Percentiles rank a stretch among this genome's conserved stretches.
Evolutionary conservation across 331 rosid genomes (phyloP).

Genomic region (Quercus lobata): DNA sequence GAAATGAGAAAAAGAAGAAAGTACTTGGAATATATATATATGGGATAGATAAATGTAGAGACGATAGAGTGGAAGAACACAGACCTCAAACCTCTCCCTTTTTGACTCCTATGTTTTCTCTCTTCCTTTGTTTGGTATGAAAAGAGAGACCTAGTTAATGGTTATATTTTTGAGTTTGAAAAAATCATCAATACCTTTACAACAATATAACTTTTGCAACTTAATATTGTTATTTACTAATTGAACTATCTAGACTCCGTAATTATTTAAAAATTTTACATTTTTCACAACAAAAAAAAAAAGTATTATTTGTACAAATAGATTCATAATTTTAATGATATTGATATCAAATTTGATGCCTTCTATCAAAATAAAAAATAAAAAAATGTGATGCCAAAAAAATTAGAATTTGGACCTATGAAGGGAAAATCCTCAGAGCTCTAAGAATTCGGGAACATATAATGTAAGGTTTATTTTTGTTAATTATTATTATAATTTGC

Average conservation of each 20-base stretch:
- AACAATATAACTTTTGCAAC: neutral
- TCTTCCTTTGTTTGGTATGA: neutral
- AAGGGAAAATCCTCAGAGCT: too few relatives aligned
- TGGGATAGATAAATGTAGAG: neutral
- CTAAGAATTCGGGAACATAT: too few relatives aligned
- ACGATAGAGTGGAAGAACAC: neutral
- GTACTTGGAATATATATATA: neutral
- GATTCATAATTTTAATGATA: too few relatives aligned
- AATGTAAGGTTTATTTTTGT: too few relatives aligned
- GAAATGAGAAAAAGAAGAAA: neutral
- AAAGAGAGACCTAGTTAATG: neutral
- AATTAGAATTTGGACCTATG: too few relatives aligned
- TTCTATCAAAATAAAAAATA: too few relatives aligned
- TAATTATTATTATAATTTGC: too few relatives aligned
- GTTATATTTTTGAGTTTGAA: neutral
- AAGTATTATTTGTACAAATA: too few relatives aligned
- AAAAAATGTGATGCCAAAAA: too few relatives aligned
- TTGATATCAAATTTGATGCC: too few relatives aligned
- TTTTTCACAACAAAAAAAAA: too few relatives aligned
- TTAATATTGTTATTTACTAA: neutral
- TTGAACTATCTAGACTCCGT: neutral
- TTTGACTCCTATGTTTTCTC: constrained; percentile 1
- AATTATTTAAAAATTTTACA: neutral
- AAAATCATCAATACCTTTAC: neutral
- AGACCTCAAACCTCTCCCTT: neutral